Percentiles rank a stretch among this genome's conserved stretches.
phyloP scores from a whole-genome alignment of 805 yeast species.

The Isabelozyma rhagii region DNA sequence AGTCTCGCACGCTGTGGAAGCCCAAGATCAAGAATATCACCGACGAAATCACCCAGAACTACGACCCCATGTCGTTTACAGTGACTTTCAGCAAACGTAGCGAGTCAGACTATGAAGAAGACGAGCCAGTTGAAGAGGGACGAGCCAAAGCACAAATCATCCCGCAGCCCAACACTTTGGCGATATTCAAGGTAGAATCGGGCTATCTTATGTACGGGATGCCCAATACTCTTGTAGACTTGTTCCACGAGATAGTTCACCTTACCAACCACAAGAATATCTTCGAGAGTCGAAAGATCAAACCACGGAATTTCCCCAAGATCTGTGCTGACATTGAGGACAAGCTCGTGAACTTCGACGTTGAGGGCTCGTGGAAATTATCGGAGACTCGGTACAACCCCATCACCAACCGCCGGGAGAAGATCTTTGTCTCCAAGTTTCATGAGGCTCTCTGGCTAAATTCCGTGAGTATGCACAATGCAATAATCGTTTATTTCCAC shows the following conservation, averaged over 20 bases:
- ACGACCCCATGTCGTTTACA: slow-evolving; percentile 22
- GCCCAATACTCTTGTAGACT: slow-evolving; percentile 43
- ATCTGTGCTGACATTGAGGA: slow-evolving; percentile 56
- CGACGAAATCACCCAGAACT: slow-evolving; percentile 4
- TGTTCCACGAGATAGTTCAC: slow-evolving; percentile 44
- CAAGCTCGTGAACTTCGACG: slow-evolving; percentile 44
- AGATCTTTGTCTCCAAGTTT: slow-evolving; percentile 29
- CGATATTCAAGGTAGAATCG: slow-evolving; percentile 13
- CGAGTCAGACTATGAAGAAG: slow-evolving; percentile 1
- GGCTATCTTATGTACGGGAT: slow-evolving; percentile 46
- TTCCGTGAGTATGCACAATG: slow-evolving; percentile 37
- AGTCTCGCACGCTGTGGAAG: slow-evolving; percentile 10
- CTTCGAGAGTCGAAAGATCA: slow-evolving; percentile 34
- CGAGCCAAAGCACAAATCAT: neutral
- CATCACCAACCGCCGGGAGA: slow-evolving; percentile 2
- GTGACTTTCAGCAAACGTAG: slow-evolving; percentile 20
- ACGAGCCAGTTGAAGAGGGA: neutral
- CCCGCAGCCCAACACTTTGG: slow-evolving; percentile 9
- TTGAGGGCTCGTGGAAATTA: slow-evolving; percentile 39
- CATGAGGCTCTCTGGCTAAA: slow-evolving; percentile 42
- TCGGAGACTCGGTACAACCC: slow-evolving; percentile 16
- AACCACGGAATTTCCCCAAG: slow-evolving; percentile 54
- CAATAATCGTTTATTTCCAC: slow-evolving; percentile 42
- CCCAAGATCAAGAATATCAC: slow-evolving; percentile 18
- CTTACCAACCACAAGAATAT: slow-evolving; percentile 52